phyloP scores from a whole-genome alignment of 164 flowering plant genomes.

The Stephania yunnanensis region DNA sequence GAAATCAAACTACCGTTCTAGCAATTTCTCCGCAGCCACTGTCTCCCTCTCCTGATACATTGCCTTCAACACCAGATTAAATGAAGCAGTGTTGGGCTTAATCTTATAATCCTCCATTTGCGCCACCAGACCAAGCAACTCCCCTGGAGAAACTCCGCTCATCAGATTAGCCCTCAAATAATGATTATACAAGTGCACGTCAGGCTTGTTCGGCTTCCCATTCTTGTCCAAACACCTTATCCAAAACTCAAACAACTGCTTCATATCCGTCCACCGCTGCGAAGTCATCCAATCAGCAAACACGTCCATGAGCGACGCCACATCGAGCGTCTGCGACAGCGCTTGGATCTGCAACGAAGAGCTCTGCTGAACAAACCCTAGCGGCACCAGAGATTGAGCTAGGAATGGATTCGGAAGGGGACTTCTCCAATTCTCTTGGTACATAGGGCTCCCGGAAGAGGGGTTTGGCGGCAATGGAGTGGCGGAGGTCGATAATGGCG shows the following conservation, averaged over 20 bases:
- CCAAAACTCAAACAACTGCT: slow-evolving; percentile 76
- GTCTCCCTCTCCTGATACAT: slow-evolving; percentile 53
- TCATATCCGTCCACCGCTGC: slow-evolving; percentile 69
- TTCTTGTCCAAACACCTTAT: slow-evolving; percentile 50
- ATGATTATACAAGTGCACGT: slow-evolving; percentile 63
- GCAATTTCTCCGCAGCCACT: slow-evolving; percentile 60
- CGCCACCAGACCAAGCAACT: slow-evolving; percentile 59
- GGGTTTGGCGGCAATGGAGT: slow-evolving; percentile 83
- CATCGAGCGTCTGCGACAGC: slow-evolving; percentile 42
- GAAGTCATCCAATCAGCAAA: slow-evolving; percentile 78
- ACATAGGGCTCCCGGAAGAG: slow-evolving; percentile 69
- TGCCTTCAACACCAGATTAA: slow-evolving; percentile 71
- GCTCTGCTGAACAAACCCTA: slow-evolving; percentile 25
- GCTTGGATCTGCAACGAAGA: slow-evolving; percentile 27
- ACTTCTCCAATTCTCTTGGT: slow-evolving; percentile 67
- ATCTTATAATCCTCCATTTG: slow-evolving; percentile 59
- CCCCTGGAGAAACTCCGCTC: slow-evolving; percentile 50
- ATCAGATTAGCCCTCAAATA: slow-evolving; percentile 74
- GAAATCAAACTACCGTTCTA: slow-evolving; percentile 46
- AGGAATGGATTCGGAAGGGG: slow-evolving; percentile 24
- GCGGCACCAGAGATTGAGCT: slow-evolving; percentile 35
- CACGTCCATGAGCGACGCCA: slow-evolving; percentile 34
- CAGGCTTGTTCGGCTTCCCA: slow-evolving; percentile 82
- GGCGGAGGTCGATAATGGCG: slow-evolving; percentile 22
- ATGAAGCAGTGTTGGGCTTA: slow-evolving; percentile 76